A percentile compares a stretch with the other conserved stretches of the same genome.
These are phyloP conservation scores for Lizonia empirigonia DNA, from an alignment of 2,329 filamentous ascomycete species.

Conservation along the genomic window DNA sequence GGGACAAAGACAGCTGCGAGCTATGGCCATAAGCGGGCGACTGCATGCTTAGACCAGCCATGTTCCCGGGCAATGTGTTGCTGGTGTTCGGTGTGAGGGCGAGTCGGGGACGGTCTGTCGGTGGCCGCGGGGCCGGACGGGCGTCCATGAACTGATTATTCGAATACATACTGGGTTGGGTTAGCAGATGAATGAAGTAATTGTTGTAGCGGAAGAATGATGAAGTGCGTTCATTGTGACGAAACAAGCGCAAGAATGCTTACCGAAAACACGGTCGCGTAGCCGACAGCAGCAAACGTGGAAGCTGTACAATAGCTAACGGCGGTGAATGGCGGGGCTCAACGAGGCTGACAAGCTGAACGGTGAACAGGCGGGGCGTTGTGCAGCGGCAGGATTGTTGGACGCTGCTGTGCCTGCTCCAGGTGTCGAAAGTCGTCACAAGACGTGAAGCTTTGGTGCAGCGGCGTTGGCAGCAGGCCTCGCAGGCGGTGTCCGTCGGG, in stretches of 20 bases:
- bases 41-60: conserved; percentile 75
- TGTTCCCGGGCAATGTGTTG: conserved; percentile 72
- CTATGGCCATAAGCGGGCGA: conserved; percentile 58
- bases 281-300: conserved; percentile 20
- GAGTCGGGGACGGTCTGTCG: conserved; percentile 80
- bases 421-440: conserved; percentile 3
- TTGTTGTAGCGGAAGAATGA: conserved; percentile 5
- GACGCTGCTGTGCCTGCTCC: not conserved
- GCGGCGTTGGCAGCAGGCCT: conserved; percentile 7
- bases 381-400: conserved; percentile 12
- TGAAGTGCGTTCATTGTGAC: not conserved
- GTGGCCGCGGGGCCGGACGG: conserved; percentile 89
- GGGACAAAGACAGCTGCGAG: conserved; percentile 48
- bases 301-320: conserved; percentile 18
- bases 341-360: conserved; percentile 6
- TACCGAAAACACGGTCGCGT: conserved; percentile 32
- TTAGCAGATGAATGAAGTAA: not conserved
- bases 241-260: conserved; percentile 22
- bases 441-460: not conserved
- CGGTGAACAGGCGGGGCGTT: conserved; percentile 12
- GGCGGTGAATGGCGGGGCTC: conserved; percentile 41
- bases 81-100: conserved; percentile 75
- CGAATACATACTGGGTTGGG: conserved; percentile 61
- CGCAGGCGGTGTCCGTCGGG: conserved; percentile 25
- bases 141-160: conserved; percentile 89